Evolutionary conservation across 495 filamentous ascomycete genomes (phyloP).

Genomic region (Pyrenula massariospora): DNA sequence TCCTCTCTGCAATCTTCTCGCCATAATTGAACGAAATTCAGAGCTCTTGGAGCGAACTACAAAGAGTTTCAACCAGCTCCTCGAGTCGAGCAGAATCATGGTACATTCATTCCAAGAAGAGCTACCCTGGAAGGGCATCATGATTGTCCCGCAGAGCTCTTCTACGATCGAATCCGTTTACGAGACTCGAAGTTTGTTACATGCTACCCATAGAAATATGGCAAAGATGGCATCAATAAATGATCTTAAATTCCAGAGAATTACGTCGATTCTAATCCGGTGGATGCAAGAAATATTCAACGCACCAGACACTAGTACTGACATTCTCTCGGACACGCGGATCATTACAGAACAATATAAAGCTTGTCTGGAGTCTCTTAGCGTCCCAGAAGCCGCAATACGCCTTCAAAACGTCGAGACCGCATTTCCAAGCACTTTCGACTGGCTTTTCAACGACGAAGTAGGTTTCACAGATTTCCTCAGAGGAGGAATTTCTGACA

Average conservation of each 20-base stretch:
- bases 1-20: neutral
- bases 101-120: constrained; percentile 6
- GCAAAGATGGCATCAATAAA: constrained; percentile 19
- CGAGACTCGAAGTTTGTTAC: too few relatives aligned
- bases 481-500: neutral
- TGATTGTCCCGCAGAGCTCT: too few relatives aligned
- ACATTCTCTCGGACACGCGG: neutral
- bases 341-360: neutral
- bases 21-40: neutral
- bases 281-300: too few relatives aligned
- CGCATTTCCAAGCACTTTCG: neutral
- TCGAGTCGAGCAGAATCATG: neutral
- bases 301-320: too few relatives aligned
- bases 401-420: constrained; percentile 1
- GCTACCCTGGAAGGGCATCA: neutral
- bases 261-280: too few relatives aligned
- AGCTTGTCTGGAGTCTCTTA: constrained; percentile 1
- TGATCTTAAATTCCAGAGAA: constrained; percentile 21
- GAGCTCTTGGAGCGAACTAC: constrained; percentile 1
- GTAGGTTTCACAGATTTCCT: constrained; percentile 1
- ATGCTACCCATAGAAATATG: constrained; percentile 26
- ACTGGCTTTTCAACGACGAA: neutral
- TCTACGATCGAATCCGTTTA: too few relatives aligned
- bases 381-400: neutral
- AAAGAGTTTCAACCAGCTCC: neutral